phyloP scores from a whole-genome alignment of 2,329 filamentous ascomycete species.

The Dothideomycetidae sp. region DNA sequence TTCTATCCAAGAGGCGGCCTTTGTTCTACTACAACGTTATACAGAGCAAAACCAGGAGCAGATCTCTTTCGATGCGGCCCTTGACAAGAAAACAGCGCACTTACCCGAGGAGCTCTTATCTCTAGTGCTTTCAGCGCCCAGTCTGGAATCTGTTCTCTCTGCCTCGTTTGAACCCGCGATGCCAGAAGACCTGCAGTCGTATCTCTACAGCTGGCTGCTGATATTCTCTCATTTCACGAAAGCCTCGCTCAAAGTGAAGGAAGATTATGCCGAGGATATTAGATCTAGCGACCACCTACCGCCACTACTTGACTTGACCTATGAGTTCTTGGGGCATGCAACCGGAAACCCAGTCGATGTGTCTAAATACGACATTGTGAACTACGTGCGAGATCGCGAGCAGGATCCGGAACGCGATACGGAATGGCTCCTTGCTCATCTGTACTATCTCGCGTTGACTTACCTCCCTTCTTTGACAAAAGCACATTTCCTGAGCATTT shows the following conservation, averaged over 20 bases:
- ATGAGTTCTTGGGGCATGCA: slow-evolving; percentile 71
- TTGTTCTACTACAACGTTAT: slow-evolving; percentile 63
- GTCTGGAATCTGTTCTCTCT: slow-evolving; percentile 51
- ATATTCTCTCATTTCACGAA: slow-evolving; percentile 66
- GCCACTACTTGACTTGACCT: slow-evolving; percentile 62
- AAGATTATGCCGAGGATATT: slow-evolving; percentile 65
- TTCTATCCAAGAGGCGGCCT: slow-evolving; percentile 66
- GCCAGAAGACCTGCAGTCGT: slow-evolving; percentile 57
- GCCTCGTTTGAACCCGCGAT: slow-evolving; percentile 50
- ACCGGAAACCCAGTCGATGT: slow-evolving; percentile 55
- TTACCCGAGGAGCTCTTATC: slow-evolving; percentile 78
- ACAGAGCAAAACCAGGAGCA: slow-evolving; percentile 68
- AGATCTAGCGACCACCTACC: slow-evolving; percentile 57
- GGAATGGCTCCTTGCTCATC: slow-evolving; percentile 69
- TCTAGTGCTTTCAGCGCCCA: slow-evolving; percentile 64
- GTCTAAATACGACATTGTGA: slow-evolving; percentile 55
- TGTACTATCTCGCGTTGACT: slow-evolving; percentile 71
- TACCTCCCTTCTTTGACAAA: slow-evolving; percentile 68
- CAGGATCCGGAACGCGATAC: slow-evolving; percentile 57
- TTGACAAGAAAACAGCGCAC: slow-evolving; percentile 57
- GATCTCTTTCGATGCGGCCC: slow-evolving; percentile 59
- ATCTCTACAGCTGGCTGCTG: slow-evolving; percentile 78
- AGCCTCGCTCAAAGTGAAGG: slow-evolving; percentile 58
- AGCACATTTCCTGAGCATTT: slow-evolving; percentile 69
- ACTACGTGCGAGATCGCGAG: slow-evolving; percentile 41